Percentiles rank a stretch among this genome's conserved stretches.
Conservation (phyloP, 768 basidiomycete genomes). For the Tricholoma sp. region DNA sequence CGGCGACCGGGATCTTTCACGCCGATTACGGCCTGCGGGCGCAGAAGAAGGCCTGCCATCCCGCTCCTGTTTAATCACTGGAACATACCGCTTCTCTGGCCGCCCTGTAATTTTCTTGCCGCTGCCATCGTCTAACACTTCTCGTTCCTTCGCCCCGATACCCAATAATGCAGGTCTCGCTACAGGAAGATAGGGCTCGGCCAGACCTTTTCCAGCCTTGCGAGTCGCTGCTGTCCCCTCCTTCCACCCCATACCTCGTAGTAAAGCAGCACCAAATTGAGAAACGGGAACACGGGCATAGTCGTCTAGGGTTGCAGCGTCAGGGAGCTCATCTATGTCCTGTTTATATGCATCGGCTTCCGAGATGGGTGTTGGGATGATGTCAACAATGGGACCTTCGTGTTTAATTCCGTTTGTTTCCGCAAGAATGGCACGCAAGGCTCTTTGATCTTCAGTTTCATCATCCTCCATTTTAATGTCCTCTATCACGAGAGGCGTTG, state of each 20-base stretch:
- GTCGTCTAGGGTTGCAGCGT: constrained; percentile 71
- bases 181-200: constrained; percentile 78
- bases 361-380: constrained; percentile 61
- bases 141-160: constrained; percentile 88
- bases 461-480: constrained; percentile 26
- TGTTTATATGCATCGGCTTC: constrained; percentile 84
- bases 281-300: constrained; percentile 89
- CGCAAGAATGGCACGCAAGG: constrained; percentile 75
- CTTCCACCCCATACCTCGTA: constrained; percentile 97
- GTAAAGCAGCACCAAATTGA: constrained; percentile 88
- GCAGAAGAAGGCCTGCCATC: constrained; percentile 25
- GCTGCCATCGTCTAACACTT: constrained; percentile 66
- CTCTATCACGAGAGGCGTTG: constrained; percentile 16
- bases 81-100: constrained; percentile 77
- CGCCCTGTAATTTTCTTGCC: constrained; percentile 44
- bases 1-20: constrained; percentile 34
- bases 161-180: constrained; percentile 85
- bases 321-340: constrained; percentile 79
- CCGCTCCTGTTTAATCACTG: constrained; percentile 70
- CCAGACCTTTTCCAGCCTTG: constrained; percentile 54
- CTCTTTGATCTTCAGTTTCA: constrained; percentile 73
- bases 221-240: constrained; percentile 69
- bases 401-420: constrained; percentile 37
- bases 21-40: constrained; percentile 13
- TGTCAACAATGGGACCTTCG: constrained; percentile 44